phyloP scores from a whole-genome alignment of 2,329 filamentous ascomycete species.

The Claviceps sp. region DNA sequence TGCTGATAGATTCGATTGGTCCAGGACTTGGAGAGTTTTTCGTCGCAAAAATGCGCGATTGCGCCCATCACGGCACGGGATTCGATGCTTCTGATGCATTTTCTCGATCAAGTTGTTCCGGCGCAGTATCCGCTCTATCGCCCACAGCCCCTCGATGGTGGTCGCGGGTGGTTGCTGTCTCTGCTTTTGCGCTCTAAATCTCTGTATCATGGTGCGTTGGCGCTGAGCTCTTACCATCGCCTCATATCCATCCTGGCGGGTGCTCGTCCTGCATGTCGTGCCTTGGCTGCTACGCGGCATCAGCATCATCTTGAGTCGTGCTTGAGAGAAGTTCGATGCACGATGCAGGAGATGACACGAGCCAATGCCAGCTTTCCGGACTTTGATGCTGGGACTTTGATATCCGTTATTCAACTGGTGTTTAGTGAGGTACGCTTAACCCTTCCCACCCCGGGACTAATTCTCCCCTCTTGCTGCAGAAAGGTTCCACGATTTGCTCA shows the following conservation, averaged over 20 bases:
- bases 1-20: not conserved
- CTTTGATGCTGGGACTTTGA: not conserved
- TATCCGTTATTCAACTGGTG: not conserved
- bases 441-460: accelerated
- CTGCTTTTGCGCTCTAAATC: constrained; percentile 10
- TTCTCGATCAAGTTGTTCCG: constrained; percentile 16
- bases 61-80: constrained; percentile 9
- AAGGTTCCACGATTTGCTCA: not conserved
- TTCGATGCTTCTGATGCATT: constrained; percentile 15
- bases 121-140: constrained; percentile 15
- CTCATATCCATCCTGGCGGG: constrained; percentile 6
- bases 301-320: not conserved
- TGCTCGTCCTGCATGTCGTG: not conserved
- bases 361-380: not conserved
- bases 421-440: not conserved
- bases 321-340: not conserved
- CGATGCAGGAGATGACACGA: not conserved
- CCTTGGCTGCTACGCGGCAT: not conserved
- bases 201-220: constrained; percentile 14
- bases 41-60: not conserved
- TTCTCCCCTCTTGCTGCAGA: not conserved
- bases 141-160: constrained; percentile 13
- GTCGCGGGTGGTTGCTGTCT: constrained; percentile 16
- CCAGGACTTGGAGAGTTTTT: not conserved
- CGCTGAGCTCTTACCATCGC: constrained; percentile 15